These are phyloP conservation scores for Aspergillus hiratsukae DNA, from an alignment of 2,329 filamentous ascomycete genomes.

Conservation along the genomic window DNA sequence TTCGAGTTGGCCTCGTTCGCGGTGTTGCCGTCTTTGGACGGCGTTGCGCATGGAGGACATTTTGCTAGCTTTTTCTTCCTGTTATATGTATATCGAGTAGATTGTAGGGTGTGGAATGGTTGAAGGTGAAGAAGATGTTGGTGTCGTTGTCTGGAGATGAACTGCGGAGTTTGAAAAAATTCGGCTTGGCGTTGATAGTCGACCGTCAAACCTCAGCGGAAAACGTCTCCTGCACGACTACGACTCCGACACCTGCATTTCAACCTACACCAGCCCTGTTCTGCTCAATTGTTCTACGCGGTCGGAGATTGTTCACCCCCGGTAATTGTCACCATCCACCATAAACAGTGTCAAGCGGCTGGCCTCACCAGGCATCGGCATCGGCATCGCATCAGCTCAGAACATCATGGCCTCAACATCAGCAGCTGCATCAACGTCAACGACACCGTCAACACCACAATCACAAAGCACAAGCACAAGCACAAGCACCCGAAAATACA, in stretches of 20 bases:
- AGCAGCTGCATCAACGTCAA: conserved; percentile 17
- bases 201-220: neutral
- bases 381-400: conserved; percentile 9
- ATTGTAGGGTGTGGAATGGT: neutral
- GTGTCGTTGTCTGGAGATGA: neutral
- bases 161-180: neutral
- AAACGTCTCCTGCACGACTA: neutral
- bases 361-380: neutral
- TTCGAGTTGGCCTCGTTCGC: conserved; percentile 80
- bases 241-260: neutral
- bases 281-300: neutral
- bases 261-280: neutral
- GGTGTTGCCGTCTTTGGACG: conserved; percentile 77
- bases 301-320: neutral
- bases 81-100: neutral
- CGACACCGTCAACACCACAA: conserved; percentile 18
- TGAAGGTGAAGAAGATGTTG: too few relatives aligned
- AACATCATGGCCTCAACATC: conserved; percentile 14
- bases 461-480: conserved; percentile 11
- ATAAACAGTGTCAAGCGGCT: too few relatives aligned
- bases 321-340: too few relatives aligned
- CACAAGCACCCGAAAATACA: conserved; percentile 24
- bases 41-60: conserved; percentile 59
- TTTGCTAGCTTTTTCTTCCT: conserved; percentile 14
- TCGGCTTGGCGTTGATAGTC: neutral